Conservation (phyloP, 176 grass and related monocot genomes). For the Phoenix roebelenii region DNA sequence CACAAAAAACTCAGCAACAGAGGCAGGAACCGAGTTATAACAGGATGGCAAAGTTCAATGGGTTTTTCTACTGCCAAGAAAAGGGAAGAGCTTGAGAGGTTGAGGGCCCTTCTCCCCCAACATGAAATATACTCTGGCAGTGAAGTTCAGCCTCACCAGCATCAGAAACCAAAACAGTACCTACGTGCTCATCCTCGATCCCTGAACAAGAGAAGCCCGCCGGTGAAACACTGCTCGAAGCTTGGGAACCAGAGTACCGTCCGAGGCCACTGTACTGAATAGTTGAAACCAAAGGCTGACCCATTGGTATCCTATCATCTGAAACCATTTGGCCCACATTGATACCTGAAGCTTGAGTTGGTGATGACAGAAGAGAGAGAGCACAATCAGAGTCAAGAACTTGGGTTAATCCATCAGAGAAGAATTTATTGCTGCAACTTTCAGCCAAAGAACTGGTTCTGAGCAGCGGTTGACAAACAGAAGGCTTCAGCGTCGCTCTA, state of each 20-base stretch:
- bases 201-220: constrained; percentile 8
- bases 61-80: constrained; percentile 9
- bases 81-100: constrained; percentile 14
- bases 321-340: constrained; percentile 12
- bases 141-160: background rate
- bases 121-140: constrained; percentile 13
- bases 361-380: constrained; percentile 99
- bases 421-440: constrained; percentile 13
- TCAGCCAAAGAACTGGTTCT: background rate
- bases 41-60: no score
- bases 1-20: no score
- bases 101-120: background rate
- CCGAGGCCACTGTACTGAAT: background rate
- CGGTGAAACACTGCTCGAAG: background rate
- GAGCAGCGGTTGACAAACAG: constrained; percentile 8
- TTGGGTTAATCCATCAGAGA: constrained; percentile 13
- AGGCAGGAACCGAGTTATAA: no score
- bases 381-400: constrained; percentile 54
- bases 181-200: background rate
- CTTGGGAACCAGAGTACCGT: background rate
- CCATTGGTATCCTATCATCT: constrained; percentile 2
- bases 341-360: constrained; percentile 19
- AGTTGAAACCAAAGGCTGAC: constrained; percentile 11
- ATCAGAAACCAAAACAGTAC: constrained; percentile 11
- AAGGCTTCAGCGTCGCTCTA: background rate